Percentiles rank a stretch among this genome's conserved stretches.
Evolutionary conservation across 495 filamentous ascomycete species (phyloP).

Genomic region (Talaromyces ruber): DNA sequence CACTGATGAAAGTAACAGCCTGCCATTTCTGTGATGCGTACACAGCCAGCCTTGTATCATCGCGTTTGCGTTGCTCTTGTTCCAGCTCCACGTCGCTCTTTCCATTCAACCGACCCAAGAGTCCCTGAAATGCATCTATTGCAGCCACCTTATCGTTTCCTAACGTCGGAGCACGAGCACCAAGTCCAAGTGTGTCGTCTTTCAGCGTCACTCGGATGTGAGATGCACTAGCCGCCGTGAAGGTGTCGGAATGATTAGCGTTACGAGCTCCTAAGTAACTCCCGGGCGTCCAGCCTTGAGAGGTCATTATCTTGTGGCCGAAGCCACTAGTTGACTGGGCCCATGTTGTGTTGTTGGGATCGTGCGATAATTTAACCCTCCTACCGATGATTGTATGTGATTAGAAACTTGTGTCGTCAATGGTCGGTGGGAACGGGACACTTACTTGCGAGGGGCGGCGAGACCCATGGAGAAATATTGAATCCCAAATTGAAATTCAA

Average conservation of each 20-base stretch:
- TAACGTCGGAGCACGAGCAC: slow-evolving; percentile 59
- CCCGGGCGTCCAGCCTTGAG: slow-evolving; percentile 87
- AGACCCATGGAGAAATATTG: slow-evolving; percentile 53
- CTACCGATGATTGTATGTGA: slow-evolving; percentile 32
- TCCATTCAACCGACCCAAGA: slow-evolving; percentile 85
- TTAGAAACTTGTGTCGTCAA: not conserved
- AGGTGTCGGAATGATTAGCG: slow-evolving; percentile 60
- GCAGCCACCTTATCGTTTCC: slow-evolving; percentile 62
- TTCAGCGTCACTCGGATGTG: slow-evolving; percentile 75
- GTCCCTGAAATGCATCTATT: slow-evolving; percentile 69
- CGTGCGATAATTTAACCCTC: slow-evolving; percentile 70
- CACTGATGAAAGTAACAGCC: slow-evolving; percentile 69
- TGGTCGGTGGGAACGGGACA: not conserved
- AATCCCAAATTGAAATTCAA: not conserved
- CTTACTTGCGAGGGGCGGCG: slow-evolving; percentile 63
- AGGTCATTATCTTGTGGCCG: slow-evolving; percentile 76
- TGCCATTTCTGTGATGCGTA: slow-evolving; percentile 66
- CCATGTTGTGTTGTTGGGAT: slow-evolving; percentile 94
- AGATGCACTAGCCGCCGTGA: slow-evolving; percentile 66
- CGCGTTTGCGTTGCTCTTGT: slow-evolving; percentile 52
- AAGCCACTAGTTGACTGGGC: slow-evolving; percentile 69
- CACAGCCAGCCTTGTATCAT: slow-evolving; percentile 54
- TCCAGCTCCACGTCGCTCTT: slow-evolving; percentile 61
- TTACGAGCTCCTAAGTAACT: slow-evolving; percentile 66
- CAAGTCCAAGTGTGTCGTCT: slow-evolving; percentile 83